Evolutionary conservation across 2,329 filamentous ascomycete species (phyloP), one percentile per base, ranked within the genome.

Genomic region (Capronia americana): DNA sequence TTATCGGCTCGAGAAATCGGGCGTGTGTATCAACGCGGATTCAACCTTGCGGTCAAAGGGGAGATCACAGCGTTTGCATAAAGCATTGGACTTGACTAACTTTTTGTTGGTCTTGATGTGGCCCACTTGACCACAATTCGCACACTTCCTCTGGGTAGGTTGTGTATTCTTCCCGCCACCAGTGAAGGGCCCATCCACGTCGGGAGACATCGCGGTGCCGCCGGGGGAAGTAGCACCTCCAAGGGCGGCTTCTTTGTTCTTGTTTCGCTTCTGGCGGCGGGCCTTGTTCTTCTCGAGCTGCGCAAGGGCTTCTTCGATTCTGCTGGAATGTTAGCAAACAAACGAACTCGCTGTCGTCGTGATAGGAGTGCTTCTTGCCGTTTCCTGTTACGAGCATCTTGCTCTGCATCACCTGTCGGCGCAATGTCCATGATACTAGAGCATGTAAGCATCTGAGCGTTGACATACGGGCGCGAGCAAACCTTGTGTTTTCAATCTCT

Each of bases 31-130:
- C 63, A 70, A 50, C 58, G 67, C 23, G 20, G 59, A 66, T 8
- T 57, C 68, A 58, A 69, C 51, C 34, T 70, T 66, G 68, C 64
- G 66, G 38, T 69, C 61, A 64, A 69, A 28, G 63, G 67, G 67
- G 54, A 69, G 65, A 67, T 70, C 57, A 61, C 70, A 73, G 64
- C 67, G 59, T 61, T 67, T 68, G 71, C 73, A 73, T 26, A 53
- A 41, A 50, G 26, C 41, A 23, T 41, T 53, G 48, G 46, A 34
- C 70, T 72, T 69, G 73, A 79, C 84, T 80, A 87, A 95, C 92
- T 97, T 98, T 83, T 97, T 96, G 84, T 98, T 98, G 56, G 94
- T 98, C 81, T 97, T 97, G 84, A 99, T 99, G 76, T 99, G 95
- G 34, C 95, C 95, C 62, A 96, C 91, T 78, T 95, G 91, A 58